Evolutionary conservation across 2,329 filamentous ascomycete genomes (phyloP).

Genomic region (Colletotrichum echinochloae): DNA sequence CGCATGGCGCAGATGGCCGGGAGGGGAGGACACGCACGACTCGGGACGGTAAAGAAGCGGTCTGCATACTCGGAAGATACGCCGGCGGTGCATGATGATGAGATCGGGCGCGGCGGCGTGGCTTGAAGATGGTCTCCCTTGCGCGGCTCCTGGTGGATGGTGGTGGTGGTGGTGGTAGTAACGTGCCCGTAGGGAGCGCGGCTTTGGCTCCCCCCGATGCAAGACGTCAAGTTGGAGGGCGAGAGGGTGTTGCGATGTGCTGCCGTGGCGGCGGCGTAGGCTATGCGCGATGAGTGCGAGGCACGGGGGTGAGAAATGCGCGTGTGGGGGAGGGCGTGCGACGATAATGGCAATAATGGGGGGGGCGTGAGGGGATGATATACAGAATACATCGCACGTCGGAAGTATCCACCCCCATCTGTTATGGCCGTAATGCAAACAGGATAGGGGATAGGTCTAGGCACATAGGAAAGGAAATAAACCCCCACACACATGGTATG

Average conservation of each 20-base stretch:
- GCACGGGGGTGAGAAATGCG: background rate
- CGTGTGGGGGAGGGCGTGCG: background rate
- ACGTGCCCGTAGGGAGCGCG: slow-evolving; percentile 4
- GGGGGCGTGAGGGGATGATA: background rate
- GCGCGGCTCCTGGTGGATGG: background rate
- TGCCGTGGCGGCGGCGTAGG: background rate
- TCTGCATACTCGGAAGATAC: slow-evolving; percentile 19
- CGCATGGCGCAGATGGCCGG: background rate
- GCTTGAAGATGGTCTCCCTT: slow-evolving; percentile 4
- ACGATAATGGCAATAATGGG: too few relatives aligned
- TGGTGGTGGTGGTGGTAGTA: background rate
- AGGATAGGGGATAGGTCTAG: too few relatives aligned
- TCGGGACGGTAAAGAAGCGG: slow-evolving; percentile 32
- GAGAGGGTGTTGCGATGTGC: background rate
- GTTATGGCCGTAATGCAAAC: background rate
- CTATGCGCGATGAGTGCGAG: background rate
- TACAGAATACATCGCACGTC: too few relatives aligned
- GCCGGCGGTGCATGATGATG: slow-evolving; percentile 20
- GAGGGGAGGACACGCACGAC: background rate
- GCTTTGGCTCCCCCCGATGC: slow-evolving; percentile 16
- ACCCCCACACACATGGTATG: slow-evolving; percentile 14
- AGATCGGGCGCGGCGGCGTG: slow-evolving; percentile 9
- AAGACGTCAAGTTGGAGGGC: background rate
- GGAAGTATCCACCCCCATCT: background rate
- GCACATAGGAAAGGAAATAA: background rate